Evolutionary conservation across 2,329 filamentous ascomycete species (phyloP), one percentile per base, ranked within the genome.

Genomic region (Acarospora socialis): DNA sequence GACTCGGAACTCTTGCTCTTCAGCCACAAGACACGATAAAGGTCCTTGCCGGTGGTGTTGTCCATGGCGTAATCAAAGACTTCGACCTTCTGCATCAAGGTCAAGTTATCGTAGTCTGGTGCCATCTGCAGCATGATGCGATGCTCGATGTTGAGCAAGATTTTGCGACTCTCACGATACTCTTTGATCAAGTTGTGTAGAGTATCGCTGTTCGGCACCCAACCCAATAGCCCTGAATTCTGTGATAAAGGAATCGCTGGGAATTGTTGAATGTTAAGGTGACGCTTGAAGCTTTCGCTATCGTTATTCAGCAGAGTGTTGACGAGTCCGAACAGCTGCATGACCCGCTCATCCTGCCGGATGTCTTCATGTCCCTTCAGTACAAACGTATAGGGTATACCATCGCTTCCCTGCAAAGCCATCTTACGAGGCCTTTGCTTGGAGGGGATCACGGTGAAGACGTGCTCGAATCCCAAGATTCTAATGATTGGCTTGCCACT

Each of bases 81-180:
- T 56, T 99, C 92, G 1, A 98, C 92, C 61, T 98, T 99, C 53
- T 99, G 92, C 90, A 99, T 95, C 21, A 99, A 70, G 1, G 92
- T 95, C 28, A 99, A 73, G 48, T 93, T 94, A 52, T 98, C 90
- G 50, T 95, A 98, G 53, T 99, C 90, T 0, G 90, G 92, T 15
- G 90, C 90, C 90, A 98, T 98, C 55, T 99, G 92, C 35, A 99
- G 65, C 90, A 99, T 99, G 54, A 98, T 98, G 25, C 92, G 80
- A 53, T 99, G 90, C 60, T 99, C 90, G 42, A 99, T 99, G 51
- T 98, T 99, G 44, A 98, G 77, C 22, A 99, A 63, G 43, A 99
- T 99, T 61, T 94, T 93, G 33, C 90, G 76, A 44, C 81, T 92
- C 55, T 98, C 92, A 40, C 90, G 81, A 52, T 99, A 99, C 53